Evolutionary conservation across 306 rosid species (phyloP), one percentile per base, ranked within the genome.

Genomic region (Pyrus bretschneideri): DNA sequence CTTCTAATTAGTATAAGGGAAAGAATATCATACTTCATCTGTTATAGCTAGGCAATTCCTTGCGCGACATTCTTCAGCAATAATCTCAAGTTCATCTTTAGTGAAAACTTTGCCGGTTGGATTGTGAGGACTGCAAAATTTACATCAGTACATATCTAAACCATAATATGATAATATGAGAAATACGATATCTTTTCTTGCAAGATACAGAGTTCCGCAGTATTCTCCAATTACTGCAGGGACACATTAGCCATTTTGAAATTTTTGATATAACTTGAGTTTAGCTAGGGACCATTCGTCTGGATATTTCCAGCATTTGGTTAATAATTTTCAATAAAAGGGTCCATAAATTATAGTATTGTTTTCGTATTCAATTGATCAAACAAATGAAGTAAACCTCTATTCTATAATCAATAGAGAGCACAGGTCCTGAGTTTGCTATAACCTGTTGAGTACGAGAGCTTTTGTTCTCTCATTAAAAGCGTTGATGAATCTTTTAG

Each of bases 51-150:
- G 67, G 83, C 84, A 87, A 75, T 90, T 73, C 55, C 79, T 76
- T 72, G 71, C 61, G 78, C 88, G 52, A 78, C 98, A 91, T 70
- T 84, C 90, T 85, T 77, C 84, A 30, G 94, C 97, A 78, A 93
- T 90, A 73, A 76, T 61, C 83, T 88, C 96, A 45, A 93, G 94
- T 86, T 91, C 97, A n/a, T 78, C 89, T 81, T 73, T 79, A 23
- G 88, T 81, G 91, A 93, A 93, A 72, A 93, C 97, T 84, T 91
- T 93, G 55, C 98, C 97, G 3, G 98, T 93, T 42, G 98, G 97
- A 80, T 91, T 93, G 83, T 93, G 97, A 80, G 98, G 98, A 72
- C 98, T 91, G 38, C 62, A 86, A 76, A 73, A 72, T 38, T 57
- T 42, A 9, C 62, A 74, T 91, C 65, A 88, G 87, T 35, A 79